Evolutionary conservation across 345 rosid genomes (phyloP).

Genomic region (Lepidium africanum): DNA sequence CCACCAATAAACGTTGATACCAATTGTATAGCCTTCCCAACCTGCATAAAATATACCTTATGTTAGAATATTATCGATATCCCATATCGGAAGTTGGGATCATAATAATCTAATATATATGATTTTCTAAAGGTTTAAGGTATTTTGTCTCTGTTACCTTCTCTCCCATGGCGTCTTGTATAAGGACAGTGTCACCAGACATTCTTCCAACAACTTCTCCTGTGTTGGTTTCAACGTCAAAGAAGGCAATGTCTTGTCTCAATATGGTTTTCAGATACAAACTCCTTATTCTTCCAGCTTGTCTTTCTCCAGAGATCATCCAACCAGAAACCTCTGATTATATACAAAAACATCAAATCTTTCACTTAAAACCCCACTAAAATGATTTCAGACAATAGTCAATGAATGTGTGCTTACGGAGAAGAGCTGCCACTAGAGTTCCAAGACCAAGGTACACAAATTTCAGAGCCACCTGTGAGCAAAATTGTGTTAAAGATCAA

Average conservation of each 20-base stretch:
- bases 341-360: not conserved
- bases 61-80: too few species aligned
- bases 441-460: constrained; percentile 58
- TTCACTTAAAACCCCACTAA: not conserved
- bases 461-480: constrained; percentile 46
- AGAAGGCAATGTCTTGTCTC: constrained; percentile 62
- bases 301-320: constrained; percentile 73
- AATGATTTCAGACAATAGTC: not conserved
- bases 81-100: too few species aligned
- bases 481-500: not conserved
- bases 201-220: constrained; percentile 67
- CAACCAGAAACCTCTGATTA: constrained; percentile 63
- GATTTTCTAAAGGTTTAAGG: too few species aligned
- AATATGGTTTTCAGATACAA: constrained; percentile 51
- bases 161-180: constrained; percentile 73
- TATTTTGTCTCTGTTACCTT: constrained; percentile 31
- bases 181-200: constrained; percentile 68
- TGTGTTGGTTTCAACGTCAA: constrained; percentile 57
- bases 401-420: constrained; percentile 44
- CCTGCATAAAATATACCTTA: constrained; percentile 28
- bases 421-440: constrained; percentile 41
- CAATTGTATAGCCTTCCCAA: constrained; percentile 58
- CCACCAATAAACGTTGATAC: constrained; percentile 54
- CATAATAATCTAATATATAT: too few species aligned
- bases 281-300: constrained; percentile 52